Conservation (phyloP, 352 stramenopile species). For the Phytophthora pisi region DNA sequence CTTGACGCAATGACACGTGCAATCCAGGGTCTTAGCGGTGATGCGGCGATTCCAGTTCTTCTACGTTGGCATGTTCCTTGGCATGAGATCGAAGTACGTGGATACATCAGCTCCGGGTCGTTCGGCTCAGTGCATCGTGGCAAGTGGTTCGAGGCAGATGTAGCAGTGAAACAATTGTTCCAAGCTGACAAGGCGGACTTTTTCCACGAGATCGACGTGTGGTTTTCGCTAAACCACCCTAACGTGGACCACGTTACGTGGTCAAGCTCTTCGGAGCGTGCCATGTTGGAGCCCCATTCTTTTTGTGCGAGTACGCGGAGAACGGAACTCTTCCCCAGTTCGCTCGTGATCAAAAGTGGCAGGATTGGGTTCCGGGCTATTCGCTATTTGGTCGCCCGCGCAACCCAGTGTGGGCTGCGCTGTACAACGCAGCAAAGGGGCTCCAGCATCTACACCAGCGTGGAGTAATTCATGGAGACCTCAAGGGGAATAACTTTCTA, state of each 20-base stretch:
- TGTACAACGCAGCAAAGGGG: background rate
- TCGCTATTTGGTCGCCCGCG: background rate
- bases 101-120: background rate
- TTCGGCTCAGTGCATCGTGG: background rate
- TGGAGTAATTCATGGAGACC: background rate
- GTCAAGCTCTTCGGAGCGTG: background rate
- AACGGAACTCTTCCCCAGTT: background rate
- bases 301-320: constrained; percentile 1
- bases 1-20: background rate
- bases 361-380: background rate
- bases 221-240: constrained; percentile 2
- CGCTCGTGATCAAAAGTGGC: background rate
- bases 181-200: background rate
- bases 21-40: background rate
- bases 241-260: too few relatives aligned
- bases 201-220: background rate
- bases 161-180: constrained; percentile 1
- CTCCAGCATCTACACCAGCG: background rate
- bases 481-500: constrained; percentile 3
- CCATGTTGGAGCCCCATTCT: background rate
- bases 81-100: background rate
- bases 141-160: background rate
- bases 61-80: background rate
- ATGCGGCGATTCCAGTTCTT: background rate
- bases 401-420: constrained; percentile 1